Evolutionary conservation across 1,284 basidiomycete genomes (phyloP).

Genomic region (Xerocomus nothofagi): DNA sequence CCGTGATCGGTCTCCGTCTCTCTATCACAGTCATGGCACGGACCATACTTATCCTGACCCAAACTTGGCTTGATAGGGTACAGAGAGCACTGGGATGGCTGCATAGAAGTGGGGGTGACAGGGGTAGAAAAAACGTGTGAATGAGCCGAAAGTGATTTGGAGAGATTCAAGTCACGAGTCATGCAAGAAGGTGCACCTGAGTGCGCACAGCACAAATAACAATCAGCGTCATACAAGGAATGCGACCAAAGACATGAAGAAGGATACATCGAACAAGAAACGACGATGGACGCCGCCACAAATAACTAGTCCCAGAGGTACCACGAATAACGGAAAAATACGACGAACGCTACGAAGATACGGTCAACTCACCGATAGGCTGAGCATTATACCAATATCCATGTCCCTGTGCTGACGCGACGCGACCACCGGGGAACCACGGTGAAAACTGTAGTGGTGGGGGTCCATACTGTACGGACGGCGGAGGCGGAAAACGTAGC

Average conservation of each 20-base stretch:
- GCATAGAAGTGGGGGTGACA: neutral
- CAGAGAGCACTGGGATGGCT: neutral
- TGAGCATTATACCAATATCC: slow-evolving; percentile 27
- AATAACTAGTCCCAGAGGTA: neutral
- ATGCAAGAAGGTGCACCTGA: slow-evolving; percentile 20
- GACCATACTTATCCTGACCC: slow-evolving; percentile 6
- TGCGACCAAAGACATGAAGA: slow-evolving; percentile 1
- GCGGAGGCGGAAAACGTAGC: slow-evolving; percentile 20
- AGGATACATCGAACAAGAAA: neutral
- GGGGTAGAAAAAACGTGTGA: slow-evolving; percentile 5
- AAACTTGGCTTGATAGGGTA: slow-evolving; percentile 1
- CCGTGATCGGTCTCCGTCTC: slow-evolving; percentile 30
- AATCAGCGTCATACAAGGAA: slow-evolving; percentile 15
- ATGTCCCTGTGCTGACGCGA: slow-evolving; percentile 17
- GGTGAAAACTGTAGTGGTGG: slow-evolving; percentile 17
- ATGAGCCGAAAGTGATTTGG: slow-evolving; percentile 5
- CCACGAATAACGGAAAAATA: neutral
- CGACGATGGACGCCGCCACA: neutral
- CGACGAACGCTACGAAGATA: slow-evolving; percentile 5
- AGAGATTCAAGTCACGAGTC: slow-evolving; percentile 12
- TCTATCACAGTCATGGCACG: slow-evolving; percentile 18
- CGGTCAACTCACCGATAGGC: slow-evolving; percentile 20
- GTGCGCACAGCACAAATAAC: slow-evolving; percentile 1
- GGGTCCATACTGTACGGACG: slow-evolving; percentile 12
- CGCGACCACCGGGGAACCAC: slow-evolving; percentile 20